Percentiles rank a stretch among this genome's conserved stretches.
phyloP scores from a whole-genome alignment of 306 rosid species.

The Dryas octopetala region DNA sequence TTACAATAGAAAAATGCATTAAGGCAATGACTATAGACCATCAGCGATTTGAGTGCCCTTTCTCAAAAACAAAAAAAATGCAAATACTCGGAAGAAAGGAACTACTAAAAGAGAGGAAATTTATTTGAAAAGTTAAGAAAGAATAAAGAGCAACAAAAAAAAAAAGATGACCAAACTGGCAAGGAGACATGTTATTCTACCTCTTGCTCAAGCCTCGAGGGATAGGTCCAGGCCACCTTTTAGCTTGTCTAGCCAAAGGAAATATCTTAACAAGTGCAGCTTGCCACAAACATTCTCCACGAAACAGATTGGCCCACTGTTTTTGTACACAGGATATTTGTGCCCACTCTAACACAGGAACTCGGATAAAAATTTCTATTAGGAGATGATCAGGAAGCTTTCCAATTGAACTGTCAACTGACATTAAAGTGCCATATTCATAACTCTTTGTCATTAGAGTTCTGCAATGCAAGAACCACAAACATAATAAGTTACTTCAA shows the following conservation, averaged over 20 bases:
- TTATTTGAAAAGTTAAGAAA: not conserved
- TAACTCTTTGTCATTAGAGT: constrained; percentile 30
- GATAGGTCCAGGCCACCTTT: constrained; percentile 72
- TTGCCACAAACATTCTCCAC: constrained; percentile 61
- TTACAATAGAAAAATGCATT: not conserved
- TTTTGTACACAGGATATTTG: constrained; percentile 54
- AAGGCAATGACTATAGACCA: not conserved
- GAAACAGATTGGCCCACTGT: constrained; percentile 66
- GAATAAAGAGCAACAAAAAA: not conserved
- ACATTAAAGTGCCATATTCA: constrained; percentile 16
- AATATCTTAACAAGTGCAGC: constrained; percentile 53
- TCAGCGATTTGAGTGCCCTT: not conserved
- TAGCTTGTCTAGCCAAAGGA: constrained; percentile 48
- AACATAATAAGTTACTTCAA: not conserved
- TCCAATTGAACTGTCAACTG: constrained; percentile 31
- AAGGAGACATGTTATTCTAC: constrained; percentile 29
- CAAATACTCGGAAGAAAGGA: not conserved
- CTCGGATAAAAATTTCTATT: constrained; percentile 62
- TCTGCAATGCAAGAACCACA: constrained; percentile 34
- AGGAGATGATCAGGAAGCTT: constrained; percentile 68
- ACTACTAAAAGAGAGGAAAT: not conserved
- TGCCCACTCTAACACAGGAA: constrained; percentile 52
- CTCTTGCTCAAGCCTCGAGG: constrained; percentile 54
- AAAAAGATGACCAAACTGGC: not conserved
- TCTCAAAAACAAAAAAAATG: not conserved